A percentile compares a stretch with the other conserved stretches of the same genome.
Evolutionary conservation across 345 rosid genomes (phyloP).

Genomic region (Euphorbia peplus): DNA sequence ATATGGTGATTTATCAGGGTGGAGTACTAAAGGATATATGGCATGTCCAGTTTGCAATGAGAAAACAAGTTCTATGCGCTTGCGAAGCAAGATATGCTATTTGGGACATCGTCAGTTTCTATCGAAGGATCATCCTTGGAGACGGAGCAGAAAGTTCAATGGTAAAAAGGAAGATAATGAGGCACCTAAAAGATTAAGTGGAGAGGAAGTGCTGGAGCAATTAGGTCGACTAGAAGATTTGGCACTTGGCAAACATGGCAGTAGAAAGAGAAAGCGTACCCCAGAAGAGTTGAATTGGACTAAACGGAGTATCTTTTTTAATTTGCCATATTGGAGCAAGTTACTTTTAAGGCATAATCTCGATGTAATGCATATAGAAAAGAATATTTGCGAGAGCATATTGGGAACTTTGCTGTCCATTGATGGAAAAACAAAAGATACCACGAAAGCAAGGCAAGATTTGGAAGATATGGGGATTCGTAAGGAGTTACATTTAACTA

Average conservation of each 20-base stretch:
- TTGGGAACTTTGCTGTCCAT: neutral
- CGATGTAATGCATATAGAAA: too few relatives aligned
- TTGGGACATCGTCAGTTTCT: neutral
- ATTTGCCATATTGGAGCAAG: constrained; percentile 3
- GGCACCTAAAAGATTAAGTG: neutral
- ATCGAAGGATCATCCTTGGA: neutral
- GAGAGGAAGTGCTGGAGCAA: neutral
- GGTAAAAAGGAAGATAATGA: neutral
- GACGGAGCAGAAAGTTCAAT: neutral
- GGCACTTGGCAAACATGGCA: neutral
- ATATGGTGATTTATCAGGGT: too few relatives aligned
- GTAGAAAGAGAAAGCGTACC: neutral
- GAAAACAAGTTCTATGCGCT: neutral
- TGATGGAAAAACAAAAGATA: neutral
- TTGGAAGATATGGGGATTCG: too few relatives aligned
- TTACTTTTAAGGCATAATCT: too few relatives aligned
- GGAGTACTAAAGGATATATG: neutral
- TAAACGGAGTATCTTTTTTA: neutral
- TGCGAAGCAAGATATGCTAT: neutral
- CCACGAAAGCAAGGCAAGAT: too few relatives aligned
- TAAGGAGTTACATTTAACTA: neutral
- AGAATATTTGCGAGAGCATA: neutral
- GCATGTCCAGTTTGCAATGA: neutral
- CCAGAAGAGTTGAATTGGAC: constrained; percentile 7
- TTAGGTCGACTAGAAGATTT: neutral